Base-by-base conservation (phyloP, 1,139 yeast species). In the Taphrina deformans region DNA sequence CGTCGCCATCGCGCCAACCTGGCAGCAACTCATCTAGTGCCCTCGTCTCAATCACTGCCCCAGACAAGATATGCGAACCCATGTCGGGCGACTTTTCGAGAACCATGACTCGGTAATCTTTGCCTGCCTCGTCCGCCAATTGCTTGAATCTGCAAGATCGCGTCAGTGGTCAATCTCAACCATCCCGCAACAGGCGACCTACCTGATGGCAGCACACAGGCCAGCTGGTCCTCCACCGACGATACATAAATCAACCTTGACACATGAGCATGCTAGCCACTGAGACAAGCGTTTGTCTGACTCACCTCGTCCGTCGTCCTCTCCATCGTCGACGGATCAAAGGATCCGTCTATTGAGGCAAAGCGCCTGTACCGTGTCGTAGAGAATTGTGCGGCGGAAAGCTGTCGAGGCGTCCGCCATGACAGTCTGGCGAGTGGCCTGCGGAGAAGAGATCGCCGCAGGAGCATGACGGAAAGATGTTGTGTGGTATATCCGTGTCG, bases 161-260 rank as follows among this genome's bases (percentile, higher is more conserved):
- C 35, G 35, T 29, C 33, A 35, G 35, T n/a, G n/a, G n/a, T n/a
- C n/a, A n/a, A n/a, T n/a, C n/a, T n/a, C n/a, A n/a, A n/a, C n/a
- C n/a, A n/a, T n/a, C n/a, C n/a, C n/a, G n/a, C n/a, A 9, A 14
- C 4, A 1, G 9, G 7, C 4, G 14, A 23, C 38, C 7, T 35
- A 58, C 69, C 83, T 83, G 69, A 93, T 93, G 14, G 98, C 99
- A 0, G 99, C 87, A 0, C 97, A 93, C 65, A 93, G 79, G 10
- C 99, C 99, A 0, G 98, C 96, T 3, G 98, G 98, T 0, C 99
- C 99, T 50, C 96, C 99, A 45, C 99, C 99, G 1, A 93, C 96
- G 58, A 93, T 90, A 72, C 96, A 89, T 21, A 93, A 96, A 75
- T 93, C 99, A 16, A 90, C 97, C 58, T 44, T 23, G 14, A 38